Conservation (phyloP, 2,329 filamentous ascomycete species). For the Pestalotiopsis fici region DNA sequence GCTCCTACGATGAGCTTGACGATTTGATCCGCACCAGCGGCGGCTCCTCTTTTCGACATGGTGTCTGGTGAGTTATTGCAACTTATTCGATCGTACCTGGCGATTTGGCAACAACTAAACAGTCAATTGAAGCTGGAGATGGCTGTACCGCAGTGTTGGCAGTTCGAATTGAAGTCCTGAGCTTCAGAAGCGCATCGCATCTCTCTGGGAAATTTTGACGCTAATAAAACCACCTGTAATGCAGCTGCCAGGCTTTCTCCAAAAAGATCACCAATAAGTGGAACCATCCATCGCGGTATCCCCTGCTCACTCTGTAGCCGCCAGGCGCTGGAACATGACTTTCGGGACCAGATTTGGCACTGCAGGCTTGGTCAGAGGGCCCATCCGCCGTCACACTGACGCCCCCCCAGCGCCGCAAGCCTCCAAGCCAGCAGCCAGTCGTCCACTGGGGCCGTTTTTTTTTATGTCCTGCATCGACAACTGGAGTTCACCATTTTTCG, state of each 20-base stretch:
- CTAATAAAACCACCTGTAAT: neutral
- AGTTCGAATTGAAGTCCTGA: slow-evolving; percentile 1
- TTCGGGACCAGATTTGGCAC: too few relatives aligned
- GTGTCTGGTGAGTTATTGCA: neutral
- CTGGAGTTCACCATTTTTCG: slow-evolving; percentile 1
- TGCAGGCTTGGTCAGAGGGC: too few relatives aligned
- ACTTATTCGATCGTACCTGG: neutral
- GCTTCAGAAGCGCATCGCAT: neutral
- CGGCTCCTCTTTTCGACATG: slow-evolving; percentile 55
- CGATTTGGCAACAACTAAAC: neutral
- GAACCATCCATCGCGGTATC: neutral
- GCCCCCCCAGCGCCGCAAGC: too few relatives aligned
- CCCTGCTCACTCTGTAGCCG: neutral
- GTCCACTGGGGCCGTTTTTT: neutral
- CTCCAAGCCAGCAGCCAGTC: too few relatives aligned
- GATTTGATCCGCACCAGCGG: slow-evolving; percentile 63
- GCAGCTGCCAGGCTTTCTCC: neutral
- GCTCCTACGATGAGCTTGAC: slow-evolving; percentile 98
- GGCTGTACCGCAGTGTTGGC: neutral
- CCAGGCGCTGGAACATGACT: too few relatives aligned
- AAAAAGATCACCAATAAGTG: neutral
- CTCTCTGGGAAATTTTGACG: slow-evolving; percentile 3
- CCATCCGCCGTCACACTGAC: too few relatives aligned
- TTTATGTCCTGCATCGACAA: neutral
- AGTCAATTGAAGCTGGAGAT: neutral